Percentiles rank a stretch among this genome's conserved stretches.
Evolutionary conservation across 805 yeast genomes (phyloP).

Genomic region (Crinitomyces ghanaensis): DNA sequence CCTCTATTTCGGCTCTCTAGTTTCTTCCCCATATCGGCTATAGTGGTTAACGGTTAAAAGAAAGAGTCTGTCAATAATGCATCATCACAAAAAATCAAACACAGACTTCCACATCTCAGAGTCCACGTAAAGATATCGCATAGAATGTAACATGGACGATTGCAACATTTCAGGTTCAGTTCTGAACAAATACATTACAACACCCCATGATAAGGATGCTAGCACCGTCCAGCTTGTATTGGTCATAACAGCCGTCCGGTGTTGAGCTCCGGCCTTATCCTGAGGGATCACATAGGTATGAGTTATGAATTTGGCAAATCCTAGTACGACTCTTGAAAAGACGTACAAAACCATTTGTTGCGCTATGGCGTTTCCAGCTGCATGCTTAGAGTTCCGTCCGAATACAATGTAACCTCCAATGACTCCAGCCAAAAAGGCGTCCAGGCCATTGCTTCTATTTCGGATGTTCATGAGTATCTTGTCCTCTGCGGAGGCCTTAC

Average conservation of each 20-base stretch:
- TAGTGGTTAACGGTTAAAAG: too few species aligned
- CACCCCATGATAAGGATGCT: slow-evolving; percentile 60
- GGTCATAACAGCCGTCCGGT: too few species aligned
- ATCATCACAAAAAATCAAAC: slow-evolving; percentile 13
- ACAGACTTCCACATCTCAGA: slow-evolving; percentile 34
- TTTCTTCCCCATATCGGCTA: too few species aligned
- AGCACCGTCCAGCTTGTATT: slow-evolving; percentile 43
- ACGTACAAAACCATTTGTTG: slow-evolving; percentile 68
- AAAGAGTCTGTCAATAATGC: too few species aligned
- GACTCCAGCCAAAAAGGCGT: slow-evolving; percentile 27
- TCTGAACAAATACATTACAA: slow-evolving; percentile 60
- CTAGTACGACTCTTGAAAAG: slow-evolving; percentile 55
- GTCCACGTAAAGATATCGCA: slow-evolving; percentile 64
- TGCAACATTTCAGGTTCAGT: slow-evolving; percentile 53
- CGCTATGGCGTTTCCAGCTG: slow-evolving; percentile 35
- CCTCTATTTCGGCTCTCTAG: too few species aligned
- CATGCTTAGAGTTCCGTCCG: slow-evolving; percentile 23
- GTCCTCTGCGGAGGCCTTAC: slow-evolving; percentile 5
- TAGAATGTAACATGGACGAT: slow-evolving; percentile 49
- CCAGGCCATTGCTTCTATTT: slow-evolving; percentile 12
- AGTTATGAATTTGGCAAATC: slow-evolving; percentile 39
- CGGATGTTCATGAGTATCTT: too few species aligned
- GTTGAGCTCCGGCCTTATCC: background rate
- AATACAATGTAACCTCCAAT: slow-evolving; percentile 33
- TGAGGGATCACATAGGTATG: slow-evolving; percentile 5